A percentile compares a stretch with the other conserved stretches of the same genome.
phyloP scores from a whole-genome alignment of 257 asterid genomes.

The Leonotis leonurus region DNA sequence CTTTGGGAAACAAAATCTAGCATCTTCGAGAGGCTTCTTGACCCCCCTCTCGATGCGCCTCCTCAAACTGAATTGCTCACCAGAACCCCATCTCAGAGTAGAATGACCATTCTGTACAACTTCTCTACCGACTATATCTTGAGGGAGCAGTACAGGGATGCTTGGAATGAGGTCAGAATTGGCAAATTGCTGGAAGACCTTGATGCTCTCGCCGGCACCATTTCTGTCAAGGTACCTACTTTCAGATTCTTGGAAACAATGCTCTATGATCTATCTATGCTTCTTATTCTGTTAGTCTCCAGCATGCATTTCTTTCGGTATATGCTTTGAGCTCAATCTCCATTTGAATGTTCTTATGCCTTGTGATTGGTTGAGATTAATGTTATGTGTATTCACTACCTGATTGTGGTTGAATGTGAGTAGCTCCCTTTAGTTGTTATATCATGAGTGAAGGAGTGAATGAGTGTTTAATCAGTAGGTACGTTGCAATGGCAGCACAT shows the following conservation, averaged over 20 bases:
- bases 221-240: slow-evolving; percentile 63
- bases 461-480: neutral
- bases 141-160: slow-evolving; percentile 95
- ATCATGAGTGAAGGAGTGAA: too few relatives aligned
- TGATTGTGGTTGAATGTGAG: neutral
- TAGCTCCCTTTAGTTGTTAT: neutral
- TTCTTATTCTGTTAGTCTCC: neutral
- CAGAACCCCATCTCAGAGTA: slow-evolving; percentile 54
- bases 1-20: slow-evolving; percentile 82
- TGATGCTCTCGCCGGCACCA: slow-evolving; percentile 95
- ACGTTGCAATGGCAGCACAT: neutral
- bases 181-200: slow-evolving; percentile 96
- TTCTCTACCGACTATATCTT: slow-evolving; percentile 62
- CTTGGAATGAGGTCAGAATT: slow-evolving; percentile 91
- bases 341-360: too few relatives aligned
- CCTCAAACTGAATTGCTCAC: slow-evolving; percentile 70
- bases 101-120: slow-evolving; percentile 59
- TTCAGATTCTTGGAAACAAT: neutral
- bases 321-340: too few relatives aligned
- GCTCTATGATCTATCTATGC: too few relatives aligned
- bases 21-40: slow-evolving; percentile 74
- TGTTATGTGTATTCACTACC: too few relatives aligned
- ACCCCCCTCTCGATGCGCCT: slow-evolving; percentile 91
- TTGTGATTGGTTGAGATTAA: too few relatives aligned
- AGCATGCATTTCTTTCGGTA: neutral